Evolutionary conservation across 2,329 filamentous ascomycete species (phyloP).

Genomic region (Calonectria multiphialidica): DNA sequence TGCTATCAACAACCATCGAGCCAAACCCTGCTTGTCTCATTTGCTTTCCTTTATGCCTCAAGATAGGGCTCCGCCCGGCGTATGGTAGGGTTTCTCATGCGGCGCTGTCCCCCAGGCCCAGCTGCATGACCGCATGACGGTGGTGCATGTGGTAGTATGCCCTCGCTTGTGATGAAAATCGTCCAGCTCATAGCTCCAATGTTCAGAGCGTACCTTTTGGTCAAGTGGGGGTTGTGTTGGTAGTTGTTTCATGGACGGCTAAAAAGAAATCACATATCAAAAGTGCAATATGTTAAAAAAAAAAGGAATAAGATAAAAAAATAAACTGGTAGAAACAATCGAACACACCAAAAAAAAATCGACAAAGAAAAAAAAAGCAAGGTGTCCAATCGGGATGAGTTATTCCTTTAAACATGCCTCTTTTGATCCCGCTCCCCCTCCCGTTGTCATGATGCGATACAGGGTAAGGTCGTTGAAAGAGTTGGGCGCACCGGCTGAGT

Average conservation of each 20-base stretch:
- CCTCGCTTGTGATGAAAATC: neutral
- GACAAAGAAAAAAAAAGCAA: neutral
- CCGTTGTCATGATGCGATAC: neutral
- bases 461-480: neutral
- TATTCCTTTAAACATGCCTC: neutral
- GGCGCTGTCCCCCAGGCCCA: neutral
- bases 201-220: neutral
- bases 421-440: too few species aligned
- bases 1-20: neutral
- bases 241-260: neutral
- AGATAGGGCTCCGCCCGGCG: neutral
- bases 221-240: neutral
- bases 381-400: neutral
- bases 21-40: neutral
- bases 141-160: neutral
- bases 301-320: neutral
- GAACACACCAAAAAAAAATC: too few species aligned
- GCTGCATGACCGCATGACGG: constrained; percentile 1
- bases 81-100: constrained; percentile 5
- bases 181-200: neutral
- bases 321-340: too few species aligned
- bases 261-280: neutral
- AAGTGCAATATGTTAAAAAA: neutral
- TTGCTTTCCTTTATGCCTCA: constrained; percentile 17
- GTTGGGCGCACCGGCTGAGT: neutral